A percentile compares a stretch with the other conserved stretches of the same genome.
Evolutionary conservation across 495 filamentous ascomycete species (phyloP).

Genomic region (Cudoniella acicularis): DNA sequence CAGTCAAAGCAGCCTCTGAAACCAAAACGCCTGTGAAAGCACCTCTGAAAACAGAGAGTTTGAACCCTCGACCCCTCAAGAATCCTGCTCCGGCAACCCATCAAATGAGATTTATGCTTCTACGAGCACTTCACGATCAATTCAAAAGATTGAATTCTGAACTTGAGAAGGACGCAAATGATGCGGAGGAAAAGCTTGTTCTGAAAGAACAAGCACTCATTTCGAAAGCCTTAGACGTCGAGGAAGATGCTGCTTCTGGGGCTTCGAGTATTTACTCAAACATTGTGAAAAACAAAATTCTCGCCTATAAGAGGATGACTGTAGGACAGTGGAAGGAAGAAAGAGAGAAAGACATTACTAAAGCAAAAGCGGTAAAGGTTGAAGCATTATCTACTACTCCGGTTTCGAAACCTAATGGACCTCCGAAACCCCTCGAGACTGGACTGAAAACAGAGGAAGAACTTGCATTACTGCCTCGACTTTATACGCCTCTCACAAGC

Average conservation of each 20-base stretch:
- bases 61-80: conserved; percentile 79
- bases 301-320: conserved; percentile 67
- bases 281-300: conserved; percentile 73
- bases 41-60: conserved; percentile 35
- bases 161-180: conserved; percentile 45
- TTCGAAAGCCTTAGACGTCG: conserved; percentile 75
- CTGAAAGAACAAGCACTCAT: conserved; percentile 70
- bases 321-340: conserved; percentile 61
- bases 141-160: conserved; percentile 70
- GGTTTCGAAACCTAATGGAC: conserved; percentile 18
- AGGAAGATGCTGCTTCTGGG: conserved; percentile 73
- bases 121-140: conserved; percentile 71
- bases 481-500: conserved; percentile 56
- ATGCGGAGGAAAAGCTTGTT: conserved; percentile 39
- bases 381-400: conserved; percentile 6
- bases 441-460: conserved; percentile 67
- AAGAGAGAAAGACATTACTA: conserved; percentile 27
- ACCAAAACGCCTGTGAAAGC: conserved; percentile 5
- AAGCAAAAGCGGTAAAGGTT: conserved; percentile 26
- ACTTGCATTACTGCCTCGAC: conserved; percentile 51
- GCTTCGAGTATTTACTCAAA: conserved; percentile 71
- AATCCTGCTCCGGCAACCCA: conserved; percentile 64
- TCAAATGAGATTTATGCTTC: conserved; percentile 57
- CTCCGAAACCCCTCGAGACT: conserved; percentile 53
- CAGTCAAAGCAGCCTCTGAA: conserved; percentile 8